phyloP scores from a whole-genome alignment of 768 basidiomycete species.

The Ephemerocybe angulata region DNA sequence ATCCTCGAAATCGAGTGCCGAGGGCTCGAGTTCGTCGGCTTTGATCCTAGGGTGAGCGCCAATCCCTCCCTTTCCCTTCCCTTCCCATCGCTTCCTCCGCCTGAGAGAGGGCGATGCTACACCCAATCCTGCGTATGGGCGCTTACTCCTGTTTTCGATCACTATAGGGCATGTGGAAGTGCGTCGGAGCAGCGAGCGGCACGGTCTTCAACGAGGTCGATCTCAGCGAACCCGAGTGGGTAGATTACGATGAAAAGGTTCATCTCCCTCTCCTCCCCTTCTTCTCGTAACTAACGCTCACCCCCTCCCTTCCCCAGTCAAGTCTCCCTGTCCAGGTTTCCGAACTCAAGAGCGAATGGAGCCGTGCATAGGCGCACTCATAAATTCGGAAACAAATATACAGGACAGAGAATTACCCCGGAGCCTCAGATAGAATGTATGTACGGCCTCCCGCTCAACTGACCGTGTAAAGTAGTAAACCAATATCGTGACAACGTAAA shows the following conservation, averaged over 20 bases:
- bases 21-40: constrained; percentile 77
- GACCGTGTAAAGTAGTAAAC: no score
- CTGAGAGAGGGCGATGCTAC: no score
- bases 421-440: no score
- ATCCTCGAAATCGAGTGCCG: constrained; percentile 79
- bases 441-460: no score
- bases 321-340: constrained; percentile 68
- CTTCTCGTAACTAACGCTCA: background rate
- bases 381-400: no score
- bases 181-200: constrained; percentile 52
- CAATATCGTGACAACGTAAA: no score
- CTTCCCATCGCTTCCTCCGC: background rate
- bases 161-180: constrained; percentile 73
- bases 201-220: constrained; percentile 65
- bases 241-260: constrained; percentile 88
- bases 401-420: no score
- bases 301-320: constrained; percentile 35
- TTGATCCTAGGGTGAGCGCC: constrained; percentile 62
- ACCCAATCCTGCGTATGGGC: no score
- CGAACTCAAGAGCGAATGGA: constrained; percentile 62
- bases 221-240: constrained; percentile 69
- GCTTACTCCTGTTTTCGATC: no score
- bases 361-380: constrained; percentile 63
- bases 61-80: background rate
- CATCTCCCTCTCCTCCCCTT: background rate